Conservation (phyloP, 208 protist genomes). For the Balamuthia mandrillaris region DNA sequence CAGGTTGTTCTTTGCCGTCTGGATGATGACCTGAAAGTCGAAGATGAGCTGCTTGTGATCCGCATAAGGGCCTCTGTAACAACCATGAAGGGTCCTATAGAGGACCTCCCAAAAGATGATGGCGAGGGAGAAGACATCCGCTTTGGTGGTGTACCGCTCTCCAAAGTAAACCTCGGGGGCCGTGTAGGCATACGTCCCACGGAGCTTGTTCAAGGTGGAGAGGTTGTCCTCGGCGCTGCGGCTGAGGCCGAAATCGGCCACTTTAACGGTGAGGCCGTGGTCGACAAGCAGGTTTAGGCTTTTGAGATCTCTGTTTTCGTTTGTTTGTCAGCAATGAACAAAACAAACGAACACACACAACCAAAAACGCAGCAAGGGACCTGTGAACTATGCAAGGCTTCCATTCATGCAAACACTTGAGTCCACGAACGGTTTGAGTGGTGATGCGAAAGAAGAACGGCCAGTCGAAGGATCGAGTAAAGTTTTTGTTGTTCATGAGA, state of each 20-base stretch:
- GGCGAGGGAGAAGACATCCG: too few relatives aligned
- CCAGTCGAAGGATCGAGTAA: constrained; percentile 55
- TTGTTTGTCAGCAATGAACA: too few relatives aligned
- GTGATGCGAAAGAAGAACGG: constrained; percentile 42
- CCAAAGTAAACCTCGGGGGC: too few relatives aligned
- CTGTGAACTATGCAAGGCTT: constrained; percentile 57
- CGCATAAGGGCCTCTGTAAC: too few relatives aligned
- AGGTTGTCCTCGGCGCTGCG: background rate
- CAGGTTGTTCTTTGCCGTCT: too few relatives aligned
- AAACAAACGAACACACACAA: too few relatives aligned
- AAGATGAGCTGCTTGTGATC: too few relatives aligned
- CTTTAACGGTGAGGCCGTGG: constrained; percentile 11
- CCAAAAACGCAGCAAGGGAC: too few relatives aligned
- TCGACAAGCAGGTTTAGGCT: constrained; percentile 50
- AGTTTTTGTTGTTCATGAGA: constrained; percentile 34
- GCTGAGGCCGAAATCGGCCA: background rate
- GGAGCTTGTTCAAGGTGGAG: constrained; percentile 18
- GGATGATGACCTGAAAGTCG: too few relatives aligned
- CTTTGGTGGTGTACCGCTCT: too few relatives aligned
- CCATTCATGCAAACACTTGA: constrained; percentile 53
- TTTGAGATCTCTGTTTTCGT: constrained; percentile 63
- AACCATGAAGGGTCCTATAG: too few relatives aligned
- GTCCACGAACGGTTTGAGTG: constrained; percentile 38
- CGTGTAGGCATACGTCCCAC: background rate
- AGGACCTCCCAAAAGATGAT: too few relatives aligned